phyloP scores from a whole-genome alignment of 768 basidiomycete species.

The Pleurotus cornucopiae region DNA sequence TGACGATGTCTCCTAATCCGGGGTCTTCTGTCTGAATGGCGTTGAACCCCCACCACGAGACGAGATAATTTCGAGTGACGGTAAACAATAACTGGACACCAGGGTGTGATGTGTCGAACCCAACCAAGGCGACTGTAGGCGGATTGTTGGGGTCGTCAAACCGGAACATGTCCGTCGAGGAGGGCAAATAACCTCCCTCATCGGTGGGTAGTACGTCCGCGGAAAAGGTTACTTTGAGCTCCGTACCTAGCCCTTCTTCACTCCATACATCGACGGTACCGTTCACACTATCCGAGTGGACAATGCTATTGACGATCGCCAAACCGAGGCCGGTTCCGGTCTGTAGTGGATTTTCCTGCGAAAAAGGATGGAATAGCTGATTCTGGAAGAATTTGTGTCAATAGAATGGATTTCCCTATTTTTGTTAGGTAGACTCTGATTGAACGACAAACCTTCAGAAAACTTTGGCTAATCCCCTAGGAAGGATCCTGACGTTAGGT shows the following conservation, averaged over 20 bases:
- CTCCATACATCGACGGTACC: constrained; percentile 95
- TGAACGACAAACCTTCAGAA: constrained; percentile 62
- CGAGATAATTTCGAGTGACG: constrained; percentile 63
- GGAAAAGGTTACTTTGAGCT: constrained; percentile 82
- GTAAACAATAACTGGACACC: constrained; percentile 66
- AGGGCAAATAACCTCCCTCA: constrained; percentile 15
- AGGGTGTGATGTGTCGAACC: constrained; percentile 61
- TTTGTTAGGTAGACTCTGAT: background rate
- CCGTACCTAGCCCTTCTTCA: constrained; percentile 85
- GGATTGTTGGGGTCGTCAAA: constrained; percentile 33
- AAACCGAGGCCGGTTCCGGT: constrained; percentile 92
- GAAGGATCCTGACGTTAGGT: background rate
- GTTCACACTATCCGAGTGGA: constrained; percentile 77
- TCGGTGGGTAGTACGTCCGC: constrained; percentile 55
- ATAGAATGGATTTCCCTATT: background rate
- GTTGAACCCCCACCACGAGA: constrained; percentile 74
- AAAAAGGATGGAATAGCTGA: constrained; percentile 95
- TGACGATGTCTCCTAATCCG: constrained; percentile 64
- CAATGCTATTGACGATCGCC: constrained; percentile 92
- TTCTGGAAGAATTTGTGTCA: constrained; percentile 47
- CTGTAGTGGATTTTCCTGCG: constrained; percentile 92
- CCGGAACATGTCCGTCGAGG: constrained; percentile 42
- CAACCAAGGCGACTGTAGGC: constrained; percentile 62
- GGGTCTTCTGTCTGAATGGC: constrained; percentile 31
- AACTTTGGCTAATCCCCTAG: constrained; percentile 88